Percentiles rank a stretch among this genome's conserved stretches.
phyloP scores from a whole-genome alignment of 495 filamentous ascomycete genomes.

The Penicillium fimorum region DNA sequence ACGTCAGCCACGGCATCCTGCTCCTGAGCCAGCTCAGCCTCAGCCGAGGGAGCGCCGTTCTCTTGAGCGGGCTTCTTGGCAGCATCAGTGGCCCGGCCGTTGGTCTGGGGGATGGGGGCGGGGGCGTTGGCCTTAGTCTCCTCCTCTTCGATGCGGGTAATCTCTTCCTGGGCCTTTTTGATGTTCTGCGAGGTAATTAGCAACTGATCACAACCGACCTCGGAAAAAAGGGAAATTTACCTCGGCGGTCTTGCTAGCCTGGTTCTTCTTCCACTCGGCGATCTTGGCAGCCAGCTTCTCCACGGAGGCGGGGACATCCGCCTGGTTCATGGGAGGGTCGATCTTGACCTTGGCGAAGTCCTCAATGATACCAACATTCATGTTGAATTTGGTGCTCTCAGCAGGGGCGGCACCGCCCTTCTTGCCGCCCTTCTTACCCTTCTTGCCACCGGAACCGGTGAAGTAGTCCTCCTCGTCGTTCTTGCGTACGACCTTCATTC shows the following conservation, averaged over 20 bases:
- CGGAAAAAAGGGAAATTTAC: conserved; percentile 49
- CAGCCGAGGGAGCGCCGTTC: conserved; percentile 52
- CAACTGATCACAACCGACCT: conserved; percentile 16
- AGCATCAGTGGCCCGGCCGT: conserved; percentile 37
- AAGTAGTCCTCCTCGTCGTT: conserved; percentile 89
- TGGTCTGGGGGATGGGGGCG: conserved; percentile 15
- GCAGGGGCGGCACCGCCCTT: conserved; percentile 49
- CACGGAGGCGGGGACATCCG: conserved; percentile 70
- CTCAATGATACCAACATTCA: conserved; percentile 86
- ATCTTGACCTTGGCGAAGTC: conserved; percentile 80
- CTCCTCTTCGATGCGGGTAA: conserved; percentile 61
- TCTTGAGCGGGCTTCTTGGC: conserved; percentile 56
- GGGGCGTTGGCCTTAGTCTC: conserved; percentile 22
- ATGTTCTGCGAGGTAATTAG: conserved; percentile 58
- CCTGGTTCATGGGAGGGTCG: conserved; percentile 79
- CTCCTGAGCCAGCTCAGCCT: conserved; percentile 56
- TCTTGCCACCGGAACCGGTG: conserved; percentile 74
- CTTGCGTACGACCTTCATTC: conserved; percentile 74
- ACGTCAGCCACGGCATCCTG: conserved; percentile 57
- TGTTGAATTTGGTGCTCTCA: conserved; percentile 69
- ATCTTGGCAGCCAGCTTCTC: conserved; percentile 93
- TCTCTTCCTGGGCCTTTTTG: conserved; percentile 66
- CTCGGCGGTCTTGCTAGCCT: conserved; percentile 86
- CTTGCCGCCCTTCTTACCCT: conserved; percentile 88
- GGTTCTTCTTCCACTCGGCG: conserved; percentile 88